phyloP scores from a whole-genome alignment of 148 eudicot species.

The Silene latifolia region DNA sequence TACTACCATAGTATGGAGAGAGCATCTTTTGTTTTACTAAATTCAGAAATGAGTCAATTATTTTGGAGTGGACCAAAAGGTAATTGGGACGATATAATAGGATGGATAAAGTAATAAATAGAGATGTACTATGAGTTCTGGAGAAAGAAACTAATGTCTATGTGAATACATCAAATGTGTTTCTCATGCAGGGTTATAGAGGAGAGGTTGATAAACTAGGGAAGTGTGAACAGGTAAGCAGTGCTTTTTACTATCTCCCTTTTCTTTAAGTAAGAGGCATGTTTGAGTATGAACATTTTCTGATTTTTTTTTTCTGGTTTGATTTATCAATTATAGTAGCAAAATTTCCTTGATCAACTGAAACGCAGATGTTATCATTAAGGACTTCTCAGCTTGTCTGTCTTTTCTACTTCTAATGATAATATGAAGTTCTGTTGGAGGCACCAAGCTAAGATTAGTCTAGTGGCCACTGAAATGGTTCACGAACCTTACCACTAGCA shows the following conservation, averaged over 20 bases:
- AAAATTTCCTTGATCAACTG: not conserved
- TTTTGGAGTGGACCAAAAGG: too few relatives aligned
- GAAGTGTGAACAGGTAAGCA: constrained; percentile 77
- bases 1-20: too few relatives aligned
- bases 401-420: too few relatives aligned
- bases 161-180: not conserved
- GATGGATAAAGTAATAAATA: not conserved
- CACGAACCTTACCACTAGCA: too few relatives aligned
- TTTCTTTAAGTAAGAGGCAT: not conserved
- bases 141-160: not conserved
- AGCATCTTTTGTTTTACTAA: too few relatives aligned
- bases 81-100: too few relatives aligned
- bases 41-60: too few relatives aligned
- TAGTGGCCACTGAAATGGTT: too few relatives aligned
- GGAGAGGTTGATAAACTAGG: constrained; percentile 77
- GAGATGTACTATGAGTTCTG: not conserved
- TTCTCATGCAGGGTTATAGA: constrained; percentile 54
- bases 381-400: constrained; percentile 1
- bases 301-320: not conserved
- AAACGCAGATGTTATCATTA: not conserved
- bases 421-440: too few relatives aligned
- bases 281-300: constrained; percentile 3
- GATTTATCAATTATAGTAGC: not conserved
- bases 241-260: not conserved
- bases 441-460: too few relatives aligned